These are phyloP conservation scores for Monotropa hypopitys DNA, from an alignment of 179 eudicot genomes.

Conservation along the genomic window DNA sequence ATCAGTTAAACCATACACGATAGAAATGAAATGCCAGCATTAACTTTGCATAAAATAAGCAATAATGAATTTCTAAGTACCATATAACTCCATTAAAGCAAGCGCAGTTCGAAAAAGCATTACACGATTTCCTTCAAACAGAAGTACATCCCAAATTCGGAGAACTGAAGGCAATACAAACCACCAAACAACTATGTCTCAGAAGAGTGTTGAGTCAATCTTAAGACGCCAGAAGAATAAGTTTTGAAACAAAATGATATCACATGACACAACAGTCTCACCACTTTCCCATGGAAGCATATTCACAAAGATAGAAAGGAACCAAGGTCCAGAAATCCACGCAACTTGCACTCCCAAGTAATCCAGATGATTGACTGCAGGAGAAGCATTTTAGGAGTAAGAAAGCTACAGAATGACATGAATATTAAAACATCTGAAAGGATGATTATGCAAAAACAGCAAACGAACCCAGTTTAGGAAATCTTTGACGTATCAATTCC, in stretches of 20 bases:
- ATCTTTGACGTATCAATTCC: conserved; percentile 89
- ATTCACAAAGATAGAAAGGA: conserved; percentile 93
- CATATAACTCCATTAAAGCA: conserved; percentile 93
- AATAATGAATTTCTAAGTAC: conserved; percentile 33
- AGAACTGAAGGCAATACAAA: conserved; percentile 57
- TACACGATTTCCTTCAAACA: conserved; percentile 89
- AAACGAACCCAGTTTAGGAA: conserved; percentile 75
- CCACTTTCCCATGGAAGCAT: conserved; percentile 99
- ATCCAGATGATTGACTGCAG: conserved; percentile 93
- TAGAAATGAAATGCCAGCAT: background rate
- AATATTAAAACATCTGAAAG: background rate
- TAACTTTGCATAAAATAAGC: background rate
- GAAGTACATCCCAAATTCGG: conserved; percentile 98
- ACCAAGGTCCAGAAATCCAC: conserved; percentile 99
- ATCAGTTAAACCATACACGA: background rate
- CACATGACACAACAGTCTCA: conserved; percentile 32
- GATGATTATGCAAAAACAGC: conserved; percentile 1
- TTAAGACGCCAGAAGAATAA: background rate
- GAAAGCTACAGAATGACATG: background rate
- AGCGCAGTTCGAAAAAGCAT: conserved; percentile 92
- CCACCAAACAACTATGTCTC: background rate
- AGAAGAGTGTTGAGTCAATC: conserved; percentile 5
- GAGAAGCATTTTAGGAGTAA: background rate
- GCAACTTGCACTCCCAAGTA: conserved; percentile 95
- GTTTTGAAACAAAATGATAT: conserved; percentile 4